Percentiles rank a stretch among this genome's conserved stretches.
Evolutionary conservation across 2,329 filamentous ascomycete species (phyloP).

Genomic region (Neopestalotiopsis sp.): DNA sequence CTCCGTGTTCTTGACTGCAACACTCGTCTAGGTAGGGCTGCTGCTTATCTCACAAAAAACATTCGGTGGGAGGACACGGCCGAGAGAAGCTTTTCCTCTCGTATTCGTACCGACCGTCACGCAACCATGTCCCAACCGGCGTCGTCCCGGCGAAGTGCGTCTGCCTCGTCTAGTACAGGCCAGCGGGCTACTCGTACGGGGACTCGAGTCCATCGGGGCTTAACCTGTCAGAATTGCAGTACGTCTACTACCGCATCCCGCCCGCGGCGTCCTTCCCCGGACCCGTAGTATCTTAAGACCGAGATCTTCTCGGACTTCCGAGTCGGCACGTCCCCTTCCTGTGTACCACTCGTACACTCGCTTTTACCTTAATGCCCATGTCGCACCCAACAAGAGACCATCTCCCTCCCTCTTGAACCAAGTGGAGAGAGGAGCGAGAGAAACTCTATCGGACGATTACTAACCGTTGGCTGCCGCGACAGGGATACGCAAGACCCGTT

Average conservation of each 20-base stretch:
- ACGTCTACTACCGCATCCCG: not conserved
- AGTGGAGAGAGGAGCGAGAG: not conserved
- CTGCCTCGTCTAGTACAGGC: not conserved
- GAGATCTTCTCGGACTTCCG: conserved; percentile 6
- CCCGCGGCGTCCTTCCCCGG: not conserved
- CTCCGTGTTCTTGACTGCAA: not conserved
- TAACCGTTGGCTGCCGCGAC: not conserved
- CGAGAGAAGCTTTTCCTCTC: not conserved
- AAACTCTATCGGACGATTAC: not conserved
- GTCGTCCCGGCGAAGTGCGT: not conserved
- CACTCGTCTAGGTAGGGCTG: not conserved
- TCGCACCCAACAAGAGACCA: not conserved
- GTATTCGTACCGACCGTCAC: not conserved
- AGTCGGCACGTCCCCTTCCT: not conserved
- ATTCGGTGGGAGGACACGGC: not conserved
- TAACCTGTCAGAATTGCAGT: conserved; percentile 17
- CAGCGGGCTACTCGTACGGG: conserved; percentile 9
- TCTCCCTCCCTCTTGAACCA: not conserved
- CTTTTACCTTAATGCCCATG: not conserved
- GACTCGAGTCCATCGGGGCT: conserved; percentile 10
- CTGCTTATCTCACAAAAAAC: not conserved
- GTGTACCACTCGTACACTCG: not conserved
- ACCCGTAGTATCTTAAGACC: conserved; percentile 4
- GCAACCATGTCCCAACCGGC: conserved; percentile 5
- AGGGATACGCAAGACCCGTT: conserved; percentile 26